Evolutionary conservation across 208 protist genomes (phyloP).

Genomic region (Crithidia expoeki): DNA sequence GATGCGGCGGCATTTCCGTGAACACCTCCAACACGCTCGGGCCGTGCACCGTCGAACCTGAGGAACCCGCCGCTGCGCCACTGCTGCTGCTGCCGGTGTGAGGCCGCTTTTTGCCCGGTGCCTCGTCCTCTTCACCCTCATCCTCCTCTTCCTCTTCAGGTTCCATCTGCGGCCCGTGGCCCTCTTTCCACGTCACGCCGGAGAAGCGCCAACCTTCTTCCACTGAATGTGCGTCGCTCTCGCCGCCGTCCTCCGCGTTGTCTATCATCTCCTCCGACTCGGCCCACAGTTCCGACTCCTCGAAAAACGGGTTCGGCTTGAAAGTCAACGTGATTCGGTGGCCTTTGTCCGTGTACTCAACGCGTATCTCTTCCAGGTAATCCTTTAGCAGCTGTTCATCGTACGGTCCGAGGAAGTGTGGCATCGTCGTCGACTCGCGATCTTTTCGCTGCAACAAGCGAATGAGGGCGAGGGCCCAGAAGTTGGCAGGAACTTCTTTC

Average conservation of each 20-base stretch:
- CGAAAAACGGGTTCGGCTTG: conserved; percentile 74
- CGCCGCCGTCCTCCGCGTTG: conserved; percentile 34
- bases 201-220: conserved; percentile 66
- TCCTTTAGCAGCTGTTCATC: conserved; percentile 59
- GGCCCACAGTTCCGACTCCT: conserved; percentile 76
- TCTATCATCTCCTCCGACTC: conserved; percentile 34
- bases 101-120: conserved; percentile 33
- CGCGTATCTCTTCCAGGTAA: conserved; percentile 59
- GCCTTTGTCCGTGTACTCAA: conserved; percentile 49
- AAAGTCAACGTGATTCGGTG: conserved; percentile 58
- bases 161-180: conserved; percentile 56
- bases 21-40: conserved; percentile 83
- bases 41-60: conserved; percentile 37
- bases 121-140: conserved; percentile 20
- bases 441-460: conserved; percentile 37
- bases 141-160: conserved; percentile 34
- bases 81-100: conserved; percentile 22
- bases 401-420: conserved; percentile 72
- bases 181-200: conserved; percentile 76
- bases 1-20: conserved; percentile 68
- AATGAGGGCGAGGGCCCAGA: conserved; percentile 76
- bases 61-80: not conserved
- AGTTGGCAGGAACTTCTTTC: conserved; percentile 52
- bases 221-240: conserved; percentile 2
- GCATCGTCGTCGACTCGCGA: conserved; percentile 31